Conservation (phyloP, 768 basidiomycete genomes). For the Fomitopsis serialis region DNA sequence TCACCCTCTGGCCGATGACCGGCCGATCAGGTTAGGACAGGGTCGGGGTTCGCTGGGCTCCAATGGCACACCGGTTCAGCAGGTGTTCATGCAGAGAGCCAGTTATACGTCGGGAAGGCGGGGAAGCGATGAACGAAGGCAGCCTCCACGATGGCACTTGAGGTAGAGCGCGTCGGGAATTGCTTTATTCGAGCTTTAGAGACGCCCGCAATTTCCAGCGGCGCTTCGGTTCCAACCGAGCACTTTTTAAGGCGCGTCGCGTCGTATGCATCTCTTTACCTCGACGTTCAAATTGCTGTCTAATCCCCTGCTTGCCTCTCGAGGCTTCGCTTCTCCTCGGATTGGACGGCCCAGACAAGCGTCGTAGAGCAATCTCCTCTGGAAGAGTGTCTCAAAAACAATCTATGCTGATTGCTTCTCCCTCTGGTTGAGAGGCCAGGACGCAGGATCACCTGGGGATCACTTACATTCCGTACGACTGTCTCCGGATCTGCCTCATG, state of each 20-base stretch:
- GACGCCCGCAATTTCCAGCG: neutral
- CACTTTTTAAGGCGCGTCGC: constrained; percentile 4
- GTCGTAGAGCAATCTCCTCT: constrained; percentile 56
- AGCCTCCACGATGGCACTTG: too few relatives aligned
- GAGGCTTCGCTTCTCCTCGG: constrained; percentile 36
- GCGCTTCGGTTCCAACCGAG: constrained; percentile 13
- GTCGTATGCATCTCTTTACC: constrained; percentile 17
- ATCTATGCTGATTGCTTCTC: constrained; percentile 88
- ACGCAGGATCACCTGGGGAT: constrained; percentile 91
- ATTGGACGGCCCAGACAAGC: constrained; percentile 86
- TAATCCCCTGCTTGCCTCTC: constrained; percentile 43
- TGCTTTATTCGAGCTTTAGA: too few relatives aligned
- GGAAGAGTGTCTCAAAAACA: constrained; percentile 72
- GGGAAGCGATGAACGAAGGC: too few relatives aligned
- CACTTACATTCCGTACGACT: constrained; percentile 44
- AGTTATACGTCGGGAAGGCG: too few relatives aligned
- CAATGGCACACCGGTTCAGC: too few relatives aligned
- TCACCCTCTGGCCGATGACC: too few relatives aligned
- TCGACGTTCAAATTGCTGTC: constrained; percentile 85
- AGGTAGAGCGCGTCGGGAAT: too few relatives aligned
- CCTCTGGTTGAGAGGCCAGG: constrained; percentile 85
- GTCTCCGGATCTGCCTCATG: constrained; percentile 9
- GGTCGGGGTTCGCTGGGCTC: too few relatives aligned
- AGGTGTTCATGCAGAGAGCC: too few relatives aligned
- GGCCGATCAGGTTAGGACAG: too few relatives aligned